Evolutionary conservation across 139 green algal genomes (phyloP), one percentile per base, ranked within the genome.

Genomic region (Chlorella sp.): DNA sequence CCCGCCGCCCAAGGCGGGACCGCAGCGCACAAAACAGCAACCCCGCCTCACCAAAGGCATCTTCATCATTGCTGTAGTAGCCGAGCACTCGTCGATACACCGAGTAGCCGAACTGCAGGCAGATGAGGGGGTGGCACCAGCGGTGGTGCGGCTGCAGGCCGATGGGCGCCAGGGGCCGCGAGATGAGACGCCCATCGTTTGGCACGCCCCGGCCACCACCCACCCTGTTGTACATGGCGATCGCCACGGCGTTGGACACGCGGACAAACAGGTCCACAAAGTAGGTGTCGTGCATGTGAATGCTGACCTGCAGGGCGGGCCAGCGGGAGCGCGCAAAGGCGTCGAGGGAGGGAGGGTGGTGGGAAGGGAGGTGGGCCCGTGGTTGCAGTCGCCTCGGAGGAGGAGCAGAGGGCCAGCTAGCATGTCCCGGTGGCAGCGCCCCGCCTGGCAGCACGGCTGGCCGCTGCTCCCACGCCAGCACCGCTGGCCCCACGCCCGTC

Each of bases 191-290:
- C n/a, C n/a, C n/a, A n/a, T n/a, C n/a, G n/a, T n/a, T n/a, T n/a
- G n/a, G n/a, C 50, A 58, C 50, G 21, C 31, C 58, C 9, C 58
- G 7, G 36, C 58, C 33, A 7, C 9, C 9, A 2, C 75, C 51
- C 40, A 88, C 75, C 77, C 94, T 91, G 31, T 90, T 81, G 80
- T 99, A 99, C 95, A 99, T 98, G 41, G 67, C 66, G 61, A 99
- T 98, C 14, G 96, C 96, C 9, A 91, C 84, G 0, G 61, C 51
- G 75, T 99, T 99, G 42, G 89, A 97, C 55, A 87, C 88, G 5
- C 96, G 90, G 33, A 99, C 96, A 87, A 99, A 99, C 7, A 99
- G 87, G 80, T 99, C 96, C 9, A 99, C 96, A 84, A 99, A 99
- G 84, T 96, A 98, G 6, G 77, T 91, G n/a, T 93, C 66, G 81